Percentiles rank a stretch among this genome's conserved stretches.
phyloP scores from a whole-genome alignment of 2,329 filamentous ascomycete species.

The Ophiosphaerella korrae region DNA sequence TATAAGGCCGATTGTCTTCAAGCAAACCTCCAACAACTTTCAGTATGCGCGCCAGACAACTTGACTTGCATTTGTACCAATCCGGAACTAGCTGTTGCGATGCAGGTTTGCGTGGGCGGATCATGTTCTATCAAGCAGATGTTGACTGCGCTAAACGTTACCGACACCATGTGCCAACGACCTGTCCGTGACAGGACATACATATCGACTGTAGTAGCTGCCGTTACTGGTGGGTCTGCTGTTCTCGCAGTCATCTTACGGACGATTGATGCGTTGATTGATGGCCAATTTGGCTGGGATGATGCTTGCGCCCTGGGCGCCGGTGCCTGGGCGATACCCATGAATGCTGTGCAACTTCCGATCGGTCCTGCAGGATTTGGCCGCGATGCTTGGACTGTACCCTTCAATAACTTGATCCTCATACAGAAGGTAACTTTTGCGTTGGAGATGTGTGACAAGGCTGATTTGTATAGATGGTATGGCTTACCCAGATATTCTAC shows the following conservation, averaged over 20 bases:
- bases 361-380: slow-evolving; percentile 1
- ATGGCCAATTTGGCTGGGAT: slow-evolving; percentile 1
- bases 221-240: not conserved
- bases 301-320: slow-evolving; percentile 3
- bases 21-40: not conserved
- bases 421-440: not conserved
- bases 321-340: not conserved
- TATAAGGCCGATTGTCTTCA: not conserved
- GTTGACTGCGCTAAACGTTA: slow-evolving; percentile 2
- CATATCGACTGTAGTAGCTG: not conserved
- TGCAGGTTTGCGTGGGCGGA: not conserved
- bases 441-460: not conserved
- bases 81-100: not conserved
- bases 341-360: slow-evolving; percentile 2
- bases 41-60: not conserved
- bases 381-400: slow-evolving; percentile 3
- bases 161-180: not conserved
- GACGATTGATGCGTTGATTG: not conserved
- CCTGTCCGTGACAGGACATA: slow-evolving; percentile 1
- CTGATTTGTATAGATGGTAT: not conserved
- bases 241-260: not conserved
- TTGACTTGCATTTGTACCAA: not conserved
- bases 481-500: slow-evolving; percentile 1
- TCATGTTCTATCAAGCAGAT: not conserved
- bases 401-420: not conserved